Conservation (phyloP, 768 basidiomycete species). For the Psilocybe cubensis region DNA sequence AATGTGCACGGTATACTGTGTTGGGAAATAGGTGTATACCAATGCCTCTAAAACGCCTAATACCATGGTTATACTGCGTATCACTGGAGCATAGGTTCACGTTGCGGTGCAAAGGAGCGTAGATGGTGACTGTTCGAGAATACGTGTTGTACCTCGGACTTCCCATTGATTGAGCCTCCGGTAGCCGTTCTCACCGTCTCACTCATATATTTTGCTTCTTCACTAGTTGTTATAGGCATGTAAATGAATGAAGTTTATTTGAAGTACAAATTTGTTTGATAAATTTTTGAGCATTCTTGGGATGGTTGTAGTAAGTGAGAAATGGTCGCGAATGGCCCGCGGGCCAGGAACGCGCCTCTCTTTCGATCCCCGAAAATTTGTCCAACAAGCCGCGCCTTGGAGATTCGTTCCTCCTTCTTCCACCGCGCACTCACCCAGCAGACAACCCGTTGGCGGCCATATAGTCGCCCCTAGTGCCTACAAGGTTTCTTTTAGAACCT, state of each 20-base stretch:
- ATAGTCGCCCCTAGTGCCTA: not conserved
- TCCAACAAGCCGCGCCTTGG: conserved; percentile 2
- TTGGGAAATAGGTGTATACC: conserved; percentile 48
- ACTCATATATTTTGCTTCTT: not conserved
- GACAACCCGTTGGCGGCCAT: not conserved
- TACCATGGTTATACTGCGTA: conserved; percentile 25
- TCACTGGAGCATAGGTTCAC: not conserved
- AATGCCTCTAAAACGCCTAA: conserved; percentile 29
- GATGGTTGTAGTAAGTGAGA: not conserved
- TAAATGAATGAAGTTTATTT: not conserved
- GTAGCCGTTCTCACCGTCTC: conserved; percentile 5
- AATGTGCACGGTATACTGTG: conserved; percentile 60
- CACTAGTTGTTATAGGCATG: not conserved
- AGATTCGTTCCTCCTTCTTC: not conserved
- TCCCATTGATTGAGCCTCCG: not conserved
- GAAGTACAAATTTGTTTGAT: not conserved
- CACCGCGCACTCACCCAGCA: conserved; percentile 8
- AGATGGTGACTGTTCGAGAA: not conserved
- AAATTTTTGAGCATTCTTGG: conserved; percentile 1
- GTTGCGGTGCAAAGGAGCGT: conserved; percentile 2
- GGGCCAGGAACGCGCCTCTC: conserved; percentile 18
- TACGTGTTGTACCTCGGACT: not conserved
- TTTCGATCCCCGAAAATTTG: conserved; percentile 18
- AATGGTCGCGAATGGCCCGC: conserved; percentile 7
- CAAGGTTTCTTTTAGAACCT: not conserved